phyloP scores from a whole-genome alignment of 2,329 filamentous ascomycete genomes.

The Penicillium decumbens region DNA sequence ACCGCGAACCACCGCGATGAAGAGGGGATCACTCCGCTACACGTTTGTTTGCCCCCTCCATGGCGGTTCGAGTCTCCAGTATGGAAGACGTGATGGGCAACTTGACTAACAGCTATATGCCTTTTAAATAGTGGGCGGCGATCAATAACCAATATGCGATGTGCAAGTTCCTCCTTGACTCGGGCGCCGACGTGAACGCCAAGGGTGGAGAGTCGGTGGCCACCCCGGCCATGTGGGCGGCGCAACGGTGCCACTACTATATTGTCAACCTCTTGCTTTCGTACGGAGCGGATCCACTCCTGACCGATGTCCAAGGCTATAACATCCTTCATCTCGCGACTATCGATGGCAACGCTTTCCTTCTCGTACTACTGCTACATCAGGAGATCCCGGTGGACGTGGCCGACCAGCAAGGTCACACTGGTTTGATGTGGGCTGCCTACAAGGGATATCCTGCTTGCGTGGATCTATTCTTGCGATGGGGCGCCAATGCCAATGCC shows the following conservation, averaged over 20 bases:
- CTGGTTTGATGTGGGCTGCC: conserved; percentile 95
- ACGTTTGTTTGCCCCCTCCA: conserved; percentile 56
- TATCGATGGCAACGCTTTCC: conserved; percentile 90
- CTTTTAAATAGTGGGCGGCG: conserved; percentile 73
- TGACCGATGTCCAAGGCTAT: conserved; percentile 93
- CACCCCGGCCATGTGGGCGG: conserved; percentile 93
- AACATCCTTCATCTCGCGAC: conserved; percentile 96
- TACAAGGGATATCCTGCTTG: conserved; percentile 94
- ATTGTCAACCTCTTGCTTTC: conserved; percentile 88
- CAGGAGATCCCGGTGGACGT: conserved; percentile 94
- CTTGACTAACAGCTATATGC: background rate
- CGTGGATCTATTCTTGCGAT: conserved; percentile 86
- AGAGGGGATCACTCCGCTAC: conserved; percentile 91
- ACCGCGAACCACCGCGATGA: conserved; percentile 80
- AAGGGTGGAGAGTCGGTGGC: conserved; percentile 94
- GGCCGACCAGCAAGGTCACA: conserved; percentile 83
- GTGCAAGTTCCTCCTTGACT: conserved; percentile 87
- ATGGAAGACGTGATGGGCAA: background rate
- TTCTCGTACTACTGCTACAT: conserved; percentile 84
- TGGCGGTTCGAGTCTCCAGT: background rate
- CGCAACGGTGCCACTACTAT: conserved; percentile 94
- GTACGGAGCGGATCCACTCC: conserved; percentile 84
- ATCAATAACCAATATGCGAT: conserved; percentile 98
- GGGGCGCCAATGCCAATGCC: conserved; percentile 90
- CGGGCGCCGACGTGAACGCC: conserved; percentile 84